Evolutionary conservation across 2,329 filamentous ascomycete genomes (phyloP).

Genomic region (Phaeosphaeria sp.): DNA sequence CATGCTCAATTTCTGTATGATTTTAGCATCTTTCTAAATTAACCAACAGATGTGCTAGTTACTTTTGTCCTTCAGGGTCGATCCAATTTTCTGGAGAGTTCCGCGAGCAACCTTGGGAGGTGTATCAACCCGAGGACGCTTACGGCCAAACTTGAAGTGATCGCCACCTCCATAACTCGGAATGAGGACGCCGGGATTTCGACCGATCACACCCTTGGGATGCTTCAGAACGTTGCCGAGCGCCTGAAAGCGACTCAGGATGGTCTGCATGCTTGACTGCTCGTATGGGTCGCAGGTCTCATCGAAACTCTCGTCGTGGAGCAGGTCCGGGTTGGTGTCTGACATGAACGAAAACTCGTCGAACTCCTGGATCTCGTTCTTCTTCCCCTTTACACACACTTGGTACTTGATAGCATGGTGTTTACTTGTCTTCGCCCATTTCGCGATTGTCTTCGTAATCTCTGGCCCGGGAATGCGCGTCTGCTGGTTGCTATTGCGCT

Average conservation of each 20-base stretch:
- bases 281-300: slow-evolving; percentile 3
- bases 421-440: neutral
- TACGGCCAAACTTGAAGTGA: neutral
- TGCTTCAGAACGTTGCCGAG: neutral
- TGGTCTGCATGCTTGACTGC: neutral
- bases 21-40: neutral
- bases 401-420: neutral
- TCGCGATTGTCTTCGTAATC: neutral
- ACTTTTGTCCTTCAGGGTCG: neutral
- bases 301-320: slow-evolving; percentile 14
- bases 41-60: too few relatives aligned
- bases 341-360: slow-evolving; percentile 3
- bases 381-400: neutral
- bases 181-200: neutral
- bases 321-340: slow-evolving; percentile 7
- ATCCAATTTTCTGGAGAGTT: neutral
- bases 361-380: neutral
- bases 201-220: neutral
- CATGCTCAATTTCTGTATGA: neutral
- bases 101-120: neutral
- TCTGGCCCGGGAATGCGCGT: neutral
- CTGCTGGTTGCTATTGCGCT: neutral
- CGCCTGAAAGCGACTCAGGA: neutral
- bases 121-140: neutral
- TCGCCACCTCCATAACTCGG: neutral